Base-by-base conservation (phyloP, 2,329 filamentous ascomycete species). In the Cryphonectria radicalis region DNA sequence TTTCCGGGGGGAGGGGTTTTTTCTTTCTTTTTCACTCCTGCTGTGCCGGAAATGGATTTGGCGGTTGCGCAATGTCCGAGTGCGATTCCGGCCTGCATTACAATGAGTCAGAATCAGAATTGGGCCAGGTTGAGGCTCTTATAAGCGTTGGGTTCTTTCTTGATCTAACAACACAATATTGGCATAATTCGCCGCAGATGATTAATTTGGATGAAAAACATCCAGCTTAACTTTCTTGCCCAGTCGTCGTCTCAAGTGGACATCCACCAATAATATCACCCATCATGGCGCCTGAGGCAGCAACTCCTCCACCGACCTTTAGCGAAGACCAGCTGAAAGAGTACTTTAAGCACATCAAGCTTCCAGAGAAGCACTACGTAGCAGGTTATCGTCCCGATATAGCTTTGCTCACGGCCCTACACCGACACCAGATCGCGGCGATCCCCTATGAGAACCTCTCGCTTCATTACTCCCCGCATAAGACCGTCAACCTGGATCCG, bases 381-480 rank as follows among this genome's bases (percentile, higher is more conserved):
- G 65, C 74, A 55, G 68, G 70, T 46, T 73, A 74, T 6, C 50
- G 67, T 13, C 74, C 74, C n/a, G 67, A 80, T 74, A 76, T 84
- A 74, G 42, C 78, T 67, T 78, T 84, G 74, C 76, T 85, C 70
- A 77, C 78, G 37, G 78, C 80, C 59, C 74, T 84, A 66, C 81
- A 87, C 73, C 73, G 76, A 63, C 78, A 85, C 74, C 85, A 86
- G 73, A 84, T 89, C 68, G 80, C 85, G 0, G 81, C 81, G 0
- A 79, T 89, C 42, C 87, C 87, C 0, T 90, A 88, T 71, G 87
- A 90, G 63, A 89, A 89, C 74, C 79, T 90, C 11, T 79, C 81
- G 2, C 78, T 90, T 10, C 87, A 89, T 77, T 89, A 89, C 76
- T 80, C 80, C 53, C 74, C 78, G 2, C 60, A 75, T 72, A 81